phyloP scores from a whole-genome alignment of 2,329 filamentous ascomycete species.

The Chrysoporthe cubensis region DNA sequence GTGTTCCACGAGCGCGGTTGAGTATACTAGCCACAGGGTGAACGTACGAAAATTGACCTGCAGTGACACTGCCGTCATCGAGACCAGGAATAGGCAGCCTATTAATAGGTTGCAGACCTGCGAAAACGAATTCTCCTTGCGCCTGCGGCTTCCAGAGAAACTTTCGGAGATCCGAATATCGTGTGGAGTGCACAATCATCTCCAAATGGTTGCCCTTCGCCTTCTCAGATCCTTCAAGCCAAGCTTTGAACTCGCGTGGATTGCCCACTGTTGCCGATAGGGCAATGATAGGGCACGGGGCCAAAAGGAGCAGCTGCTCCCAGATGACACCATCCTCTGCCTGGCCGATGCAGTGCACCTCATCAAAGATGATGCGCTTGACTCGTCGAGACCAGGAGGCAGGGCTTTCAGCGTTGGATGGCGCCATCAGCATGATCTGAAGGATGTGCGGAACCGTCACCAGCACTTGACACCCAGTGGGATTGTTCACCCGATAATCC shows the following conservation, averaged over 20 bases:
- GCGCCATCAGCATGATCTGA: conserved; percentile 75
- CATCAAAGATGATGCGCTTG: conserved; percentile 80
- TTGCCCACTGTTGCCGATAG: conserved; percentile 82
- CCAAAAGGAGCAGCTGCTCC: conserved; percentile 76
- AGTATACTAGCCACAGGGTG: conserved; percentile 28
- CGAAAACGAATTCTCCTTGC: conserved; percentile 52
- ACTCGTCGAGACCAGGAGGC: conserved; percentile 67
- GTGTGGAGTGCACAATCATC: conserved; percentile 69
- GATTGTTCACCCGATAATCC: conserved; percentile 76
- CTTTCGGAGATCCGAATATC: conserved; percentile 80
- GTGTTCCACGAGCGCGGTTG: conserved; percentile 58
- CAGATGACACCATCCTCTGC: conserved; percentile 76
- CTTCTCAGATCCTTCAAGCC: conserved; percentile 68
- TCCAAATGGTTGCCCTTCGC: conserved; percentile 65
- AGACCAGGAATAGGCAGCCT: conserved; percentile 50
- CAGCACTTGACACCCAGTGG: conserved; percentile 72
- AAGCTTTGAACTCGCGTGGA: conserved; percentile 68
- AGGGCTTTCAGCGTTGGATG: conserved; percentile 61
- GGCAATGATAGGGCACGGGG: conserved; percentile 78
- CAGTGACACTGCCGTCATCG: conserved; percentile 46
- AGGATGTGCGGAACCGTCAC: conserved; percentile 80
- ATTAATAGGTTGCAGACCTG: conserved; percentile 50
- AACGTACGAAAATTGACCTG: conserved; percentile 51
- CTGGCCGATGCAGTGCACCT: conserved; percentile 80
- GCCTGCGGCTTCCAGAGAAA: conserved; percentile 66